Base-by-base conservation (phyloP, 768 basidiomycete genomes). In the Russula sp. region DNA sequence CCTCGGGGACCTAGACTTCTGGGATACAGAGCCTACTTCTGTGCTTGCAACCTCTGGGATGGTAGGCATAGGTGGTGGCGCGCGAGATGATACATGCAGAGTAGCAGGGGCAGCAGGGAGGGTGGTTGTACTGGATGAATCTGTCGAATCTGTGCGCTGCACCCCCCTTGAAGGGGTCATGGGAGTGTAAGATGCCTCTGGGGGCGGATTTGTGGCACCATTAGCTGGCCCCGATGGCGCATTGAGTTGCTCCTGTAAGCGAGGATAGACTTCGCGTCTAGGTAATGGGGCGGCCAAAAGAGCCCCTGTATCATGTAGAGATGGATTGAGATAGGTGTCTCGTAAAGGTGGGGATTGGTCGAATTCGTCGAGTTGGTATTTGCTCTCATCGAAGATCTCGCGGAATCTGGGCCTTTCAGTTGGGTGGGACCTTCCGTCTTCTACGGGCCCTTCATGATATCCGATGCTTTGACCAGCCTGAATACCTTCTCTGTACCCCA, bases 401-500 rank as follows among this genome's bases (percentile, higher is more conserved):
- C 52, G 62, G 47, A 59, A 63, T 43, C 62, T 53, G 7, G 57
- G 57, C 2, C 35, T 52, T 6, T 59, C 58, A 41, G 47, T 39
- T 18, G 38, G 45, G 29, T 52, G 35, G 29, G 35, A 18, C 36
- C 7, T 22, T 25, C 16, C 36, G 25, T 25, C 45, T 10, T 52
- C 42, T 10, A 16, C 11, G 25, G 62, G 25, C 20, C 50, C 55
- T 32, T 64, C 65, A 48, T 61, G 45, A 46, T 53, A 61, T 32
- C 66, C 66, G 13, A 65, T 41, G 41, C 63, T 59, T 49, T 66
- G 64, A 34, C 66, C 66, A 16, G 64, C 66, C 29, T 65, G 60
- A 14, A 79, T 43, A 3, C 79, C 79, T 49, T 81, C 76, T 25
- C 67, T 66, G 58, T 75, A 80, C 14, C 79, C 79, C 56, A 71